phyloP scores from a whole-genome alignment of 179 eudicot species.

The Drosera spatulata region DNA sequence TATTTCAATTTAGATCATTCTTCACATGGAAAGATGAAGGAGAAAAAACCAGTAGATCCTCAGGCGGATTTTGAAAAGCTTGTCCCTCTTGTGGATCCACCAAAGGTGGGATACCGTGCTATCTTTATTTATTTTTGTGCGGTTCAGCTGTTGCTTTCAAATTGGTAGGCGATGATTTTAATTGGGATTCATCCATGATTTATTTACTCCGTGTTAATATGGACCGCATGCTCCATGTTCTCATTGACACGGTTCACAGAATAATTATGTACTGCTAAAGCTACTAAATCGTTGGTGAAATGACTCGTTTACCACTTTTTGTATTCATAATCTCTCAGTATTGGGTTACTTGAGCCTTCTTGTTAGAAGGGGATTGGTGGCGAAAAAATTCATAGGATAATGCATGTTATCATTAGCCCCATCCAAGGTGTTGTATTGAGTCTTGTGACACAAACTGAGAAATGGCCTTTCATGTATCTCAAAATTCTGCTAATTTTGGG shows the following conservation, averaged over 20 bases:
- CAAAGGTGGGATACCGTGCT: conserved; percentile 37
- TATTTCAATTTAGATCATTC: conserved; percentile 11
- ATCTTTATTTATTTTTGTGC: background rate
- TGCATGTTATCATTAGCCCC: too few species aligned
- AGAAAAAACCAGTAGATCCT: conserved; percentile 13
- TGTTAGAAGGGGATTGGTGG: background rate
- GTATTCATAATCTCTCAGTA: background rate
- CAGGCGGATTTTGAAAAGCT: conserved; percentile 49
- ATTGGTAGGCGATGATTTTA: background rate
- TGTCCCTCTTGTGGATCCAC: conserved; percentile 38
- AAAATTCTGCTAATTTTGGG: background rate
- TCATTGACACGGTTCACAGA: too few species aligned
- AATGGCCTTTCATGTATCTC: too few species aligned
- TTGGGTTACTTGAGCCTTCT: background rate
- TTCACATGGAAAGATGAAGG: conserved; percentile 8
- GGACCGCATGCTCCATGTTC: too few species aligned
- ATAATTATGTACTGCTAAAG: too few species aligned
- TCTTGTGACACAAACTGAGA: too few species aligned
- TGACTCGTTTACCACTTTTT: background rate
- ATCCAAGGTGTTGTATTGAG: too few species aligned
- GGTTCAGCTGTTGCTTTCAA: background rate
- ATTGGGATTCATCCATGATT: too few species aligned
- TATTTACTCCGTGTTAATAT: too few species aligned
- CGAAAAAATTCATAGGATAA: too few species aligned
- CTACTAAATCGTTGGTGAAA: too few species aligned